A percentile compares a stretch with the other conserved stretches of the same genome.
phyloP scores from a whole-genome alignment of 768 basidiomycete species.

The Paxillus involutus region DNA sequence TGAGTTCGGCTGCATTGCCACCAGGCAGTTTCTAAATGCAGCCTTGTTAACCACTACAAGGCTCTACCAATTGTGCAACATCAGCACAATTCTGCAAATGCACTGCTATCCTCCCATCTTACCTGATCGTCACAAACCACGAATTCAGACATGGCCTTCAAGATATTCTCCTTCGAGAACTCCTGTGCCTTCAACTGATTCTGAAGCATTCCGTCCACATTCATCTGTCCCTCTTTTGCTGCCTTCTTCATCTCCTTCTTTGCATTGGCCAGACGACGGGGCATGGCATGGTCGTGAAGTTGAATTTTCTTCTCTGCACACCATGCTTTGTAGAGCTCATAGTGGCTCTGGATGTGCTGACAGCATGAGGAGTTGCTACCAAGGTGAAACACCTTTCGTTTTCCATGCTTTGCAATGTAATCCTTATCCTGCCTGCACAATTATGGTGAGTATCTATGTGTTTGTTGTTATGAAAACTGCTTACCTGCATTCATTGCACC shows the following conservation, averaged over 20 bases:
- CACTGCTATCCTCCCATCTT: too few species aligned
- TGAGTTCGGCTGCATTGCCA: too few species aligned
- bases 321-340: background rate
- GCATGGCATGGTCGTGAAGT: background rate
- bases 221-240: background rate
- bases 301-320: background rate
- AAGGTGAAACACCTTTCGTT: background rate
- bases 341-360: background rate
- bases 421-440: background rate
- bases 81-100: too few species aligned
- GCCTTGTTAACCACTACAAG: too few species aligned
- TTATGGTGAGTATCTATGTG: background rate
- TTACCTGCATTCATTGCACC: slow-evolving; percentile 6
- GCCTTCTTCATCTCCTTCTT: background rate
- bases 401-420: background rate
- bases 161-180: slow-evolving; percentile 9
- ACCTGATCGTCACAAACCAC: slow-evolving; percentile 18
- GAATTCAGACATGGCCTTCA: slow-evolving; percentile 10
- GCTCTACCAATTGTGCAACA: too few species aligned
- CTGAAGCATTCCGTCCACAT: background rate
- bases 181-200: background rate
- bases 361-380: background rate
- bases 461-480: background rate
- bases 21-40: too few species aligned
- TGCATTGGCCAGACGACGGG: background rate